Evolutionary conservation across 441 rosid genomes (phyloP).

Genomic region (Manihot esculenta): DNA sequence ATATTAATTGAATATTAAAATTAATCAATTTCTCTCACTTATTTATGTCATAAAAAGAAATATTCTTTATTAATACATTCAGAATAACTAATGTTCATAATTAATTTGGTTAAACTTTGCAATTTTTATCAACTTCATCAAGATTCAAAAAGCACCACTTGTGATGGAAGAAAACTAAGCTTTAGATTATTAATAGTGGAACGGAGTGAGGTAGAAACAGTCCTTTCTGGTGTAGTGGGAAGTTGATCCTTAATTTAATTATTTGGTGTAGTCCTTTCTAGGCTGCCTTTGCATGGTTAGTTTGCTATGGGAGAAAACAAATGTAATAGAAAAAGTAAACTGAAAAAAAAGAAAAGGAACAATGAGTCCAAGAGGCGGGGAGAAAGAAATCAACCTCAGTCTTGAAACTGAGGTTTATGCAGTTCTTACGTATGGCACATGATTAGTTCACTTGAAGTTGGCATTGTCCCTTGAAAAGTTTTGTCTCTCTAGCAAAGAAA

Average conservation of each 20-base stretch:
- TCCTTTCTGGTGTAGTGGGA: slow-evolving; percentile 15
- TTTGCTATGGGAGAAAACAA: no score
- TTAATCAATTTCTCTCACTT: background rate
- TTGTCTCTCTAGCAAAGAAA: background rate
- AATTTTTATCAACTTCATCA: background rate
- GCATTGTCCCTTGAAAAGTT: background rate
- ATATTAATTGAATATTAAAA: no score
- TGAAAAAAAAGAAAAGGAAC: no score
- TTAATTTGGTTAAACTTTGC: no score
- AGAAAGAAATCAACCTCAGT: no score
- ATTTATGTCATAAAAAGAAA: slow-evolving; percentile 5
- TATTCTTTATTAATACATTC: background rate
- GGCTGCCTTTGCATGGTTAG: no score
- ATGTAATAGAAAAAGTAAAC: no score
- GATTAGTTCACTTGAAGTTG: background rate
- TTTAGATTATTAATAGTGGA: slow-evolving; percentile 1
- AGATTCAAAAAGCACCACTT: slow-evolving; percentile 5
- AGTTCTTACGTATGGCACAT: background rate
- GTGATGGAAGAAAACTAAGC: background rate
- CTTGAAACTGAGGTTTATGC: no score
- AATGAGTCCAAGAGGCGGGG: no score
- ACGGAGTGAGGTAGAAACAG: slow-evolving; percentile 9
- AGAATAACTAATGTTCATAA: background rate
- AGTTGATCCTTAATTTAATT: slow-evolving; percentile 24
- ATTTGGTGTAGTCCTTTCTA: no score